Evolutionary conservation across 2,329 filamentous ascomycete species (phyloP).

Genomic region (Torrubiella hemipterigena): DNA sequence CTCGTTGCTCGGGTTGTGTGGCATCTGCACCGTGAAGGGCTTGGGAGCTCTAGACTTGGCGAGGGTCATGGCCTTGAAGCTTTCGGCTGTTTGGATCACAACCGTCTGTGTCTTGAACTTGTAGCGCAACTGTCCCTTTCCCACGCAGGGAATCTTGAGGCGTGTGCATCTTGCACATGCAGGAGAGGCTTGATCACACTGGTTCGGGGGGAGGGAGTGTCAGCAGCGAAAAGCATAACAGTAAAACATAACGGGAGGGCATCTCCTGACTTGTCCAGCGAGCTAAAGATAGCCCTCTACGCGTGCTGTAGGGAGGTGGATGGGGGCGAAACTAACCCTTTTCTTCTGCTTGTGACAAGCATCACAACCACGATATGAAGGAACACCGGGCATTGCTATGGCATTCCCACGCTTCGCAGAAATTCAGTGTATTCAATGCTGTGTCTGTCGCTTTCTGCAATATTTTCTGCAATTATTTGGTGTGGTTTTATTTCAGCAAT

Average conservation of each 20-base stretch:
- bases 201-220: too few species aligned
- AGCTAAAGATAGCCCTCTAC: background rate
- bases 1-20: constrained; percentile 17
- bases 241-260: too few species aligned
- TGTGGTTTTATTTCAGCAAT: too few species aligned
- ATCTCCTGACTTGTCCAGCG: too few species aligned
- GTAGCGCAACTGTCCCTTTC: constrained; percentile 32
- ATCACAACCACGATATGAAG: constrained; percentile 36
- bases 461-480: too few species aligned
- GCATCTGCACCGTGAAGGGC: background rate
- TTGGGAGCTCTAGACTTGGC: too few species aligned
- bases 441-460: too few species aligned
- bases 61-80: background rate
- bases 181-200: constrained; percentile 35
- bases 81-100: background rate
- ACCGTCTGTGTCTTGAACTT: constrained; percentile 30
- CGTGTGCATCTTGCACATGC: constrained; percentile 33
- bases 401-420: too few species aligned
- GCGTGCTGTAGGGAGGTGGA: background rate
- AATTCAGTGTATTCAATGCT: too few species aligned
- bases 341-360: constrained; percentile 40
- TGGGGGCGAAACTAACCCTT: constrained; percentile 23
- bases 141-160: constrained; percentile 29
- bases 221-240: too few species aligned
- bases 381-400: constrained; percentile 35